Evolutionary conservation across 306 rosid genomes (phyloP).

Genomic region (Castanea crenata): DNA sequence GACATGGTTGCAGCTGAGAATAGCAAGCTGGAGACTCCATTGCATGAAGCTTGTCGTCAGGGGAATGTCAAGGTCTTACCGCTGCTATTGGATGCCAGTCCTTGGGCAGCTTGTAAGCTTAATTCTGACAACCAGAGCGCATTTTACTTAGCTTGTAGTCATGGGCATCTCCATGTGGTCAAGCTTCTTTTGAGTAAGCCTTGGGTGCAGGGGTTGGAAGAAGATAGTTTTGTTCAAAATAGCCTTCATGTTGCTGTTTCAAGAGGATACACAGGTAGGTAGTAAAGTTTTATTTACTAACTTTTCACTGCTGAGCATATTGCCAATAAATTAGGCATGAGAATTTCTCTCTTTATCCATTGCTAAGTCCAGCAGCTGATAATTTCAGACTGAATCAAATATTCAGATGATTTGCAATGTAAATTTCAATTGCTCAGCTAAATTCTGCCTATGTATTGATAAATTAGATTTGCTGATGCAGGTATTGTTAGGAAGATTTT

Average conservation of each 20-base stretch:
- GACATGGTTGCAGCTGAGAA: conserved; percentile 62
- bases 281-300: not conserved
- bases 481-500: conserved; percentile 60
- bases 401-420: not conserved
- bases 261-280: conserved; percentile 53
- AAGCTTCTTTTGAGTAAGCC: conserved; percentile 38
- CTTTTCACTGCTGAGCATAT: not conserved
- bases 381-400: not conserved
- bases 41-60: conserved; percentile 56
- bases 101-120: conserved; percentile 42
- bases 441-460: not conserved
- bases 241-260: conserved; percentile 52
- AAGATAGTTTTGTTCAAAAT: conserved; percentile 39
- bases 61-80: conserved; percentile 38
- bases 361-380: not conserved
- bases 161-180: conserved; percentile 57
- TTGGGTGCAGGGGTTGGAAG: conserved; percentile 27
- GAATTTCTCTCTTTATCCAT: not conserved
- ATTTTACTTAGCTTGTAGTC: conserved; percentile 46
- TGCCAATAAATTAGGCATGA: not conserved
- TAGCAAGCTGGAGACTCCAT: conserved; percentile 51
- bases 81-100: conserved; percentile 45
- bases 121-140: conserved; percentile 36
- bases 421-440: not conserved
- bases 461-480: conserved; percentile 28